A percentile compares a stretch with the other conserved stretches of the same genome.
phyloP scores from a whole-genome alignment of 2,329 filamentous ascomycete genomes.

The Anthostomella pinea region DNA sequence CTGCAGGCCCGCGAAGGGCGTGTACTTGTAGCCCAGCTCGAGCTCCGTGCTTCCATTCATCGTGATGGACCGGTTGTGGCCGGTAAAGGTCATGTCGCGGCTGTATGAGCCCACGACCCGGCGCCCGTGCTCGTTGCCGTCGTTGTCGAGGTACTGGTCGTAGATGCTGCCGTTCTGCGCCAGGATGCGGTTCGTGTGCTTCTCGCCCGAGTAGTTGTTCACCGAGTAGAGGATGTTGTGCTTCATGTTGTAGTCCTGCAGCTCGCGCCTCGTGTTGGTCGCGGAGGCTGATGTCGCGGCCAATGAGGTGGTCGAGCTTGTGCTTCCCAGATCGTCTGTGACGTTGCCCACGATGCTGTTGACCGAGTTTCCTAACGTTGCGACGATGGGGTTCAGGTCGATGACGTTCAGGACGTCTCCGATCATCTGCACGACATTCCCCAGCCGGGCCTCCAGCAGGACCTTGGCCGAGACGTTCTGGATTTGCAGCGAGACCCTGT shows the following conservation, averaged over 20 bases:
- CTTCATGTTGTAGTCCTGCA: slow-evolving; percentile 44
- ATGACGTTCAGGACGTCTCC: slow-evolving; percentile 55
- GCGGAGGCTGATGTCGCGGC: slow-evolving; percentile 4
- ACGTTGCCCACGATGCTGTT: slow-evolving; percentile 45
- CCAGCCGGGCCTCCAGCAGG: slow-evolving; percentile 56
- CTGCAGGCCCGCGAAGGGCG: slow-evolving; percentile 47
- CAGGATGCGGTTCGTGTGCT: slow-evolving; percentile 55
- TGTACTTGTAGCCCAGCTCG: slow-evolving; percentile 53
- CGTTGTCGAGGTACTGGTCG: slow-evolving; percentile 53
- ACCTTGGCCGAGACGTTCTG: slow-evolving; percentile 58
- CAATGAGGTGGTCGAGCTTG: slow-evolving; percentile 19
- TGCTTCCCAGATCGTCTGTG: slow-evolving; percentile 27
- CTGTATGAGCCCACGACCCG: slow-evolving; percentile 47
- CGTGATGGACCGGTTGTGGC: slow-evolving; percentile 46
- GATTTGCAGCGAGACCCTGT: slow-evolving; percentile 54
- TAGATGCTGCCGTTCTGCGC: slow-evolving; percentile 54
- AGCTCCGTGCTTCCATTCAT: slow-evolving; percentile 43
- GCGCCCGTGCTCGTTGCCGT: slow-evolving; percentile 43
- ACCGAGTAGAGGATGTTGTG: slow-evolving; percentile 60
- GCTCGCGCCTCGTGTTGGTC: slow-evolving; percentile 20
- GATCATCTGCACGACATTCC: slow-evolving; percentile 59
- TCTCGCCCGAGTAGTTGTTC: slow-evolving; percentile 57
- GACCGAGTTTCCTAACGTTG: slow-evolving; percentile 50
- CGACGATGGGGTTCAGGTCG: slow-evolving; percentile 59
- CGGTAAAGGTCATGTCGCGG: slow-evolving; percentile 53